Conservation (phyloP, 2,329 filamentous ascomycete species). For the Trichoderma pleuroti region DNA sequence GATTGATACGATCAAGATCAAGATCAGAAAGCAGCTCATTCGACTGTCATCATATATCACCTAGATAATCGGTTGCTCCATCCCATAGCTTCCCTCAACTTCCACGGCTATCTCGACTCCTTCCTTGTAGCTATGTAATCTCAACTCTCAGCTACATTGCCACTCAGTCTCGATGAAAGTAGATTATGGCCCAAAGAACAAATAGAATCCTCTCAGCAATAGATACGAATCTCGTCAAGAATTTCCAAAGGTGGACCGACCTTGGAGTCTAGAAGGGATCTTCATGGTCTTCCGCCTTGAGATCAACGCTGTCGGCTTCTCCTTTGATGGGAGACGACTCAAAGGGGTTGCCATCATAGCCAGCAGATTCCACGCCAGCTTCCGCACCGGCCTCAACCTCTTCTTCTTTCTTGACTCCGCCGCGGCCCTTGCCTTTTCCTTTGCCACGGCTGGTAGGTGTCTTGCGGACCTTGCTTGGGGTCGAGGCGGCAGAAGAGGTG, state of each 20-base stretch:
- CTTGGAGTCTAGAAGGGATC: conserved; percentile 17
- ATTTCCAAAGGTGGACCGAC: not conserved
- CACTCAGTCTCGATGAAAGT: not conserved
- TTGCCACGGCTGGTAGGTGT: conserved; percentile 24
- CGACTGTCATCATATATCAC: not conserved
- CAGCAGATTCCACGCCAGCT: conserved; percentile 13
- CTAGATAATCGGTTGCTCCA: not conserved
- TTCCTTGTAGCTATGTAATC: not conserved
- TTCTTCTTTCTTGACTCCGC: conserved; percentile 24
- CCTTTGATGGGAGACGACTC: conserved; percentile 20
- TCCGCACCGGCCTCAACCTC: conserved; percentile 10
- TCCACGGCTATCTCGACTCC: no score
- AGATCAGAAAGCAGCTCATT: not conserved
- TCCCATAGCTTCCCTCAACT: not conserved
- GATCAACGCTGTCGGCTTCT: not conserved
- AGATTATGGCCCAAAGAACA: not conserved
- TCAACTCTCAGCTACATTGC: no score
- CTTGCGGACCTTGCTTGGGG: conserved; percentile 33
- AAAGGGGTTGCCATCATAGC: conserved; percentile 10
- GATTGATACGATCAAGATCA: not conserved
- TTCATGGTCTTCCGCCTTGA: conserved; percentile 6
- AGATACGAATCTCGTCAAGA: not conserved
- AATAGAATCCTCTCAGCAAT: not conserved
- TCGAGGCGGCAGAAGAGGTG: conserved; percentile 8
- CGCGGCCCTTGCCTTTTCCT: conserved; percentile 26